These are phyloP conservation scores for Macrophomina tecta DNA, from an alignment of 2,329 filamentous ascomycete species.

Conservation along the genomic window DNA sequence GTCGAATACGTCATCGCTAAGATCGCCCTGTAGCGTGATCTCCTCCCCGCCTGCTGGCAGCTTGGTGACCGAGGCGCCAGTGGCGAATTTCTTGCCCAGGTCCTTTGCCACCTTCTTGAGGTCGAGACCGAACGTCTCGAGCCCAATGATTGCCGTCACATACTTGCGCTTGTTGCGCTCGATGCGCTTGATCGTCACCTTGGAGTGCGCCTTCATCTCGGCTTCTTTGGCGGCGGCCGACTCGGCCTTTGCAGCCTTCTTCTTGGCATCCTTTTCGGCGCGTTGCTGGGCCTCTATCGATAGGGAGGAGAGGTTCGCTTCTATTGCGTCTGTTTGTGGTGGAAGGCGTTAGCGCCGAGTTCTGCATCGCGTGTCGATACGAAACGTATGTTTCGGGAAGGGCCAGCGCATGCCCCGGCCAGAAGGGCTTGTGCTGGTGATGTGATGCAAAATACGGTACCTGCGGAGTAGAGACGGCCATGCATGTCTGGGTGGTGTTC, in stretches of 20 bases:
- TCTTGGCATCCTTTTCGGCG: constrained; percentile 92
- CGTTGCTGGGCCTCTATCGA: constrained; percentile 92
- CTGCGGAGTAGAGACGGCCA: constrained; percentile 81
- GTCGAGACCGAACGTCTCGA: constrained; percentile 89
- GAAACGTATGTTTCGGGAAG: not conserved
- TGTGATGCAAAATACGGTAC: constrained; percentile 52
- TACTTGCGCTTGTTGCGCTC: constrained; percentile 98
- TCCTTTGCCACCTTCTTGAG: constrained; percentile 97
- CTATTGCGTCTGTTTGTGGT: constrained; percentile 62
- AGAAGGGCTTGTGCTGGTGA: too few species aligned
- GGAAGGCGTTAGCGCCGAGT: not conserved
- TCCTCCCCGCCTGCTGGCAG: constrained; percentile 85
- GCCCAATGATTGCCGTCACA: constrained; percentile 87
- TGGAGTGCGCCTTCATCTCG: constrained; percentile 80
- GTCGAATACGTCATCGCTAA: constrained; percentile 92
- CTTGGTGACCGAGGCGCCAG: constrained; percentile 91
- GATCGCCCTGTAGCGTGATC: constrained; percentile 96
- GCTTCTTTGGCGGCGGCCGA: constrained; percentile 82
- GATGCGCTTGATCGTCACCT: constrained; percentile 92
- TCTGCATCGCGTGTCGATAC: not conserved
- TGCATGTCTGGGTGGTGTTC: constrained; percentile 77
- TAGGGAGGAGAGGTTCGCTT: constrained; percentile 82
- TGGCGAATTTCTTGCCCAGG: constrained; percentile 98
- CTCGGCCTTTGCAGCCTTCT: constrained; percentile 94
- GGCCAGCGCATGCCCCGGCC: not conserved